A percentile compares a stretch with the other conserved stretches of the same genome.
phyloP scores from a whole-genome alignment of 225 moss, liverwort and hornwort genomes.

The Marchantia polymorpha region DNA sequence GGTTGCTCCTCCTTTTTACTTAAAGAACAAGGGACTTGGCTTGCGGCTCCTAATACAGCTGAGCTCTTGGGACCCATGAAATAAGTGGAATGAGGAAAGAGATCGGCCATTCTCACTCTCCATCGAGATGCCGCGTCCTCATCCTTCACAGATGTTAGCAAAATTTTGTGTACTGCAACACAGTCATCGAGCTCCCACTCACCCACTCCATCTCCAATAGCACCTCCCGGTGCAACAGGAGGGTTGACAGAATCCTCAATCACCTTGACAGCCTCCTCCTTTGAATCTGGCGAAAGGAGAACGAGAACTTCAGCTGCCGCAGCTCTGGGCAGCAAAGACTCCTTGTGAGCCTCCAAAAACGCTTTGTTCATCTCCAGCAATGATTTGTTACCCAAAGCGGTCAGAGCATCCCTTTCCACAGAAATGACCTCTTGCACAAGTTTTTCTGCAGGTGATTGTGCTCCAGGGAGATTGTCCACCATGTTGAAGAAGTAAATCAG shows the following conservation, averaged over 20 bases:
- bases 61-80: conserved; percentile 75
- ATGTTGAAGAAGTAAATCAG: conserved; percentile 82
- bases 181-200: conserved; percentile 84
- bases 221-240: conserved; percentile 26
- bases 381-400: conserved; percentile 55
- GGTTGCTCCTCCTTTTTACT: conserved; percentile 16
- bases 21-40: conserved; percentile 16
- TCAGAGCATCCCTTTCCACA: conserved; percentile 66
- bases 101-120: conserved; percentile 60
- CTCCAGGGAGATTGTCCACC: conserved; percentile 71
- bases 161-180: conserved; percentile 63
- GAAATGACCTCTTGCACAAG: conserved; percentile 74
- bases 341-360: conserved; percentile 64
- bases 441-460: conserved; percentile 61
- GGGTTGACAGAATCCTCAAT: conserved; percentile 61
- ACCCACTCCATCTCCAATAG: conserved; percentile 35
- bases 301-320: conserved; percentile 79
- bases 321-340: conserved; percentile 79
- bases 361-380: conserved; percentile 64
- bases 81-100: conserved; percentile 84
- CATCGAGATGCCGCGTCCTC: conserved; percentile 63
- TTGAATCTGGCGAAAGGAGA: conserved; percentile 70
- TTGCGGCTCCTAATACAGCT: conserved; percentile 25
- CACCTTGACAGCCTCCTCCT: conserved; percentile 68
- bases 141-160: conserved; percentile 66